These are phyloP conservation scores for Amborella trichopoda DNA, from an alignment of 164 flowering plant genomes.

Conservation along the genomic window DNA sequence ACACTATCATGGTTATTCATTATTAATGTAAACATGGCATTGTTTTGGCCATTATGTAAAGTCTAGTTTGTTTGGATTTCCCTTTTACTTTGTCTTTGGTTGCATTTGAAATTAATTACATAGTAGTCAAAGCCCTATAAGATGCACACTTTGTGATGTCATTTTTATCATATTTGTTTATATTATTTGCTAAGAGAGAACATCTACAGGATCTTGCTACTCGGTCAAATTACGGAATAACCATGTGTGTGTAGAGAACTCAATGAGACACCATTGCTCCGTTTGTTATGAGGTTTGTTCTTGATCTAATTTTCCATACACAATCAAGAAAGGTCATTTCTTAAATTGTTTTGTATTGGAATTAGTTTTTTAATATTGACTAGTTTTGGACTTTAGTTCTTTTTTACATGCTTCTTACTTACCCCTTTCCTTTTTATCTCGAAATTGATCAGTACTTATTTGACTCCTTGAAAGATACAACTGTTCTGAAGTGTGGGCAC, in stretches of 20 bases:
- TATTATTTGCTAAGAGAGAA: no score
- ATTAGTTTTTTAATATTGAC: background rate
- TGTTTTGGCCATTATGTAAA: no score
- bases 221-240: constrained; percentile 41
- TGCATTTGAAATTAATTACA: no score
- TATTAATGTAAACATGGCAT: no score
- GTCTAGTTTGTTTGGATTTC: no score
- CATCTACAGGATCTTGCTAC: constrained; percentile 80
- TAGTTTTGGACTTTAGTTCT: background rate
- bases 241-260: constrained; percentile 77
- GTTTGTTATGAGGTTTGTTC: constrained; percentile 82
- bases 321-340: background rate
- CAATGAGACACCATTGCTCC: constrained; percentile 86
- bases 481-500: constrained; percentile 92
- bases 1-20: no score
- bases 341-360: background rate
- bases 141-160: no score
- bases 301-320: background rate
- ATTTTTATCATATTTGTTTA: no score
- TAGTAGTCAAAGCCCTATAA: no score
- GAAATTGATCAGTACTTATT: constrained; percentile 93
- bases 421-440: background rate
- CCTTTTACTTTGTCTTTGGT: no score
- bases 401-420: background rate
- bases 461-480: constrained; percentile 72